A percentile compares a stretch with the other conserved stretches of the same genome.
phyloP scores from a whole-genome alignment of 768 basidiomycete species.

The Hypholoma fasciculare region DNA sequence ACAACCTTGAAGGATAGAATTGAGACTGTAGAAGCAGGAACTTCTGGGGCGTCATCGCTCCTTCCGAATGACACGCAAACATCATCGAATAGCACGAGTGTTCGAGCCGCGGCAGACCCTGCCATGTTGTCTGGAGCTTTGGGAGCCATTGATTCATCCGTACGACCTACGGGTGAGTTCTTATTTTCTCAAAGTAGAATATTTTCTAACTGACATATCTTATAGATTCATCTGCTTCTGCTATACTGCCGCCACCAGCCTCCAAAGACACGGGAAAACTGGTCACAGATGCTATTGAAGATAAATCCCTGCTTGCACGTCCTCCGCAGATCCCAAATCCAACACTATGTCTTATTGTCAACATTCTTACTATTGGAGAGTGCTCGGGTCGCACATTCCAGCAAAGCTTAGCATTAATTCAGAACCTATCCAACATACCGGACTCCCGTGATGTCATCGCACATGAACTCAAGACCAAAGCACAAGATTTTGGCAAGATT shows the following conservation, averaged over 20 bases:
- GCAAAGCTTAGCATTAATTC: slow-evolving; percentile 87
- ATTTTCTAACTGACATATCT: not conserved
- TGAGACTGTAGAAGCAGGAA: slow-evolving; percentile 17
- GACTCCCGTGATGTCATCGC: slow-evolving; percentile 89
- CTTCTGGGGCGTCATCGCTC: not conserved
- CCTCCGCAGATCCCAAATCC: slow-evolving; percentile 85
- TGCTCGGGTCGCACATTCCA: slow-evolving; percentile 97
- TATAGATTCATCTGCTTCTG: not conserved
- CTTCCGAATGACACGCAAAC: not conserved
- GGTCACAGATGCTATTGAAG: slow-evolving; percentile 39
- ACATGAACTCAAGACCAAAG: slow-evolving; percentile 81
- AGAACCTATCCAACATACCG: slow-evolving; percentile 86
- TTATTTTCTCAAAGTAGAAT: not conserved
- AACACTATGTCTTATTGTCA: slow-evolving; percentile 90
- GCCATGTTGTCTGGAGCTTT: not conserved
- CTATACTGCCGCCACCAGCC: slow-evolving; percentile 6
- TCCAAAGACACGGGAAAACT: slow-evolving; percentile 15
- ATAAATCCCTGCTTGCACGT: slow-evolving; percentile 57
- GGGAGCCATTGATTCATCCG: not conserved
- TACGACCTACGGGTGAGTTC: slow-evolving; percentile 10
- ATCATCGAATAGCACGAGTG: not conserved
- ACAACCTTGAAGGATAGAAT: slow-evolving; percentile 58
- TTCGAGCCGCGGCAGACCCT: not conserved
- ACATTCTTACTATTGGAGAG: slow-evolving; percentile 96
- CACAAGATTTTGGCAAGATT: slow-evolving; percentile 82